Evolutionary conservation across 768 basidiomycete genomes (phyloP), one percentile per base, ranked within the genome.

Genomic region (Trametes cubensis): DNA sequence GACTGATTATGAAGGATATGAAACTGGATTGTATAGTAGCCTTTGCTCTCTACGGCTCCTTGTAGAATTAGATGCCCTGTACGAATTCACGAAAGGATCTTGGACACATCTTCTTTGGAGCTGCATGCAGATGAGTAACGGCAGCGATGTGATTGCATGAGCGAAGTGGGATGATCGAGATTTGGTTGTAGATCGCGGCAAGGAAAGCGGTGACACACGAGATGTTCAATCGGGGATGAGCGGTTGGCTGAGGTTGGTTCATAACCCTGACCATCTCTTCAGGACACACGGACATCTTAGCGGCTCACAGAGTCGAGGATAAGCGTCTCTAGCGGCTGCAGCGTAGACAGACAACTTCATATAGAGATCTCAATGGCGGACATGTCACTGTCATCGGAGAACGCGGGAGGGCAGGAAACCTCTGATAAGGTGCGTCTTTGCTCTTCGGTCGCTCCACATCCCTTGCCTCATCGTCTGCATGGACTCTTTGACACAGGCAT

Each of bases 31-130:
- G 58, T 59, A 51, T 15, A 44, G 10, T 51, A 51, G 8, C 40
- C 15, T 23, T 11, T 28, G 26, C 15, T 34, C 34, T 11, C 17
- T 11, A 44, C 6, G 40, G 41, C 20, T 17, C 8, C 21, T 5
- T 61, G 60, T 61, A 61, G 60, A 61, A 55, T n/a, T 61, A 61
- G 60, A 61, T 55, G 53, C 34, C 40, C 47, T 56, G 55, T 46
- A 34, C 26, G 30, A 18, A 40, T n/a, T 23, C 4, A 5, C 4
- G 34, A 51, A 26, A 5, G 23, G 21, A 17, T 23, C 15, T 14
- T 23, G n/a, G 20, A 25, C 14, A 3, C 46, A 47, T 25, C 13
- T 23, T 14, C 23, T 49, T 49, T n/a, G 2, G 11, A 3, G 21
- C 26, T 5, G 15, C 14, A 13, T 20, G 42, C 10, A 2, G 11